Conservation (phyloP, 2,329 filamentous ascomycete species). For the Ophioceras dolichostomum region DNA sequence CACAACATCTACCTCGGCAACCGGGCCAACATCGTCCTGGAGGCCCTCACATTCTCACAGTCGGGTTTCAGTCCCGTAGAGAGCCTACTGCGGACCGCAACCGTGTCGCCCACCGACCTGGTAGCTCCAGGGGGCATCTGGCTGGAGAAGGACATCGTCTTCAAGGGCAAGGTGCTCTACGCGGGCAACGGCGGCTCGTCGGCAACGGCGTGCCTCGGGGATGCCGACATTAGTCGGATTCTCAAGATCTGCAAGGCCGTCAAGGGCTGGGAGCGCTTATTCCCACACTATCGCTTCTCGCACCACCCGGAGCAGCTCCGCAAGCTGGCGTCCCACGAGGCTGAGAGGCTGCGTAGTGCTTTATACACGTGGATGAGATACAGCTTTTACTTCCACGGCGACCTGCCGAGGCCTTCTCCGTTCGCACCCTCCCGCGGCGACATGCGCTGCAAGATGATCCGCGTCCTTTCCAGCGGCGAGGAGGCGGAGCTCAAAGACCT, state of each 20-base stretch:
- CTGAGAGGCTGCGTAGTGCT: slow-evolving; percentile 32
- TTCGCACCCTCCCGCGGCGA: slow-evolving; percentile 13
- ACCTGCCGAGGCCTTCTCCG: slow-evolving; percentile 14
- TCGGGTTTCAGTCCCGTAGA: slow-evolving; percentile 29
- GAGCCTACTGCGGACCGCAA: slow-evolving; percentile 33
- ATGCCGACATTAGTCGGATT: slow-evolving; percentile 14
- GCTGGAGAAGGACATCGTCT: slow-evolving; percentile 24
- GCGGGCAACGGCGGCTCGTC: slow-evolving; percentile 6
- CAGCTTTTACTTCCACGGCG: slow-evolving; percentile 37
- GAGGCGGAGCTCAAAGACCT: slow-evolving; percentile 32
- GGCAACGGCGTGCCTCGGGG: slow-evolving; percentile 8
- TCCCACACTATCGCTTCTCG: slow-evolving; percentile 24
- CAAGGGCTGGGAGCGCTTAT: slow-evolving; percentile 25
- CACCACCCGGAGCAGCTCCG: slow-evolving; percentile 29
- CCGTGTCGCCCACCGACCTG: slow-evolving; percentile 25
- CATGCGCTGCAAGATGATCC: slow-evolving; percentile 28
- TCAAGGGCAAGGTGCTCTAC: slow-evolving; percentile 16
- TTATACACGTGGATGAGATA: slow-evolving; percentile 44
- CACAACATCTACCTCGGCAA: slow-evolving; percentile 26
- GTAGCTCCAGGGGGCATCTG: slow-evolving; percentile 18
- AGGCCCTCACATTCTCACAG: slow-evolving; percentile 24
- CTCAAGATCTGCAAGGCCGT: slow-evolving; percentile 19
- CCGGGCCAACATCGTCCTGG: slow-evolving; percentile 27
- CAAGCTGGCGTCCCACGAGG: slow-evolving; percentile 27
- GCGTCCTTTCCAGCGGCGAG: slow-evolving; percentile 28